phyloP scores from a whole-genome alignment of 2,329 filamentous ascomycete genomes.

The Fusarium caatingaense region DNA sequence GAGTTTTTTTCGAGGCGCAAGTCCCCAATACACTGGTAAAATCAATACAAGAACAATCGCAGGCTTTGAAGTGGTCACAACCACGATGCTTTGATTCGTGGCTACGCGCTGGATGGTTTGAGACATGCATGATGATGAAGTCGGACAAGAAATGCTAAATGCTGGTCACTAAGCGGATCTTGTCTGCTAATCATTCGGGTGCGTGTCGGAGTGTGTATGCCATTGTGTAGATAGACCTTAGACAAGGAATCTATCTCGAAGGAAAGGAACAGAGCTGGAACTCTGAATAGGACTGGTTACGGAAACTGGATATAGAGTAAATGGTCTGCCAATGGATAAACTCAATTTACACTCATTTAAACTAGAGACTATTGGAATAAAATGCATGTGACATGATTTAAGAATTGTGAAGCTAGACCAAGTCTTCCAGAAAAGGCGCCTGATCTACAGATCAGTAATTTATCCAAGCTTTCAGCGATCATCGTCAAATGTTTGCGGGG shows the following conservation, averaged over 20 bases:
- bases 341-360: neutral
- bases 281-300: neutral
- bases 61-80: fast-evolving
- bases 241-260: neutral
- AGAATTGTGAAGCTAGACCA: fast-evolving
- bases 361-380: fast-evolving
- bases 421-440: neutral
- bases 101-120: neutral
- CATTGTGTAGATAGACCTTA: neutral
- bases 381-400: neutral
- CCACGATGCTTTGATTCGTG: no score
- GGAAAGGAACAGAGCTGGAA: neutral
- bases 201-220: neutral
- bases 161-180: neutral
- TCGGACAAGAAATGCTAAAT: neutral
- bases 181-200: neutral
- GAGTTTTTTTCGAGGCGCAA: no score
- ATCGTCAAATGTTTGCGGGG: constrained; percentile 1
- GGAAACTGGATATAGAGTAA: neutral
- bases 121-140: neutral
- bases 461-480: neutral
- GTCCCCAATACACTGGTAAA: no score
- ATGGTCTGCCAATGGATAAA: neutral
- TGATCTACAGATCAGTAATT: neutral
- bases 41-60: no score